Evolutionary conservation across 345 rosid genomes (phyloP).

Genomic region (Capsella bursapastoris): DNA sequence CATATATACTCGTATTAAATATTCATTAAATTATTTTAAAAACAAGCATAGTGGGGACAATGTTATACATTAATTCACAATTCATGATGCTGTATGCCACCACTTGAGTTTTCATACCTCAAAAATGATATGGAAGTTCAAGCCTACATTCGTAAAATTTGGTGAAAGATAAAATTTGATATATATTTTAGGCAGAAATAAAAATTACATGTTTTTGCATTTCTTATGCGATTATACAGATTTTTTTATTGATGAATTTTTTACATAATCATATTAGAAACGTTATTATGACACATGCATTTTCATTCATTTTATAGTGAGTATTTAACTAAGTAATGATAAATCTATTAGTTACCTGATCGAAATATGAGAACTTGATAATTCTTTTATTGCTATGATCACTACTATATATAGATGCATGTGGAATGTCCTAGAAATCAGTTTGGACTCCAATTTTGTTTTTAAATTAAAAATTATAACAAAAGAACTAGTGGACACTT

Average conservation of each 20-base stretch:
- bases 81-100: conserved; percentile 16
- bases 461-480: background rate
- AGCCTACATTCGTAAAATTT: background rate
- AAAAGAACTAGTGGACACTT: background rate
- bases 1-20: conserved; percentile 3
- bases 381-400: too few relatives aligned
- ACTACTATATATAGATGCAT: too few relatives aligned
- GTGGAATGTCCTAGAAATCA: background rate
- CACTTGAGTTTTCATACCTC: conserved; percentile 18
- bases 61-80: conserved; percentile 20
- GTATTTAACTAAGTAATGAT: background rate
- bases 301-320: background rate
- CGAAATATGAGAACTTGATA: background rate
- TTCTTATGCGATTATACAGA: too few relatives aligned
- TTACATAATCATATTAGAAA: too few relatives aligned
- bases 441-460: conserved; percentile 1
- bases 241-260: too few relatives aligned
- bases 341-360: background rate
- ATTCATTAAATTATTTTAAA: background rate
- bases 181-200: too few relatives aligned
- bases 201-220: too few relatives aligned
- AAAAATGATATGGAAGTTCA: background rate
- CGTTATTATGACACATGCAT: too few relatives aligned
- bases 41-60: conserved; percentile 15
- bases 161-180: background rate